Conservation (phyloP, 1,284 basidiomycete species). For the Macrocystidia cucumis region DNA sequence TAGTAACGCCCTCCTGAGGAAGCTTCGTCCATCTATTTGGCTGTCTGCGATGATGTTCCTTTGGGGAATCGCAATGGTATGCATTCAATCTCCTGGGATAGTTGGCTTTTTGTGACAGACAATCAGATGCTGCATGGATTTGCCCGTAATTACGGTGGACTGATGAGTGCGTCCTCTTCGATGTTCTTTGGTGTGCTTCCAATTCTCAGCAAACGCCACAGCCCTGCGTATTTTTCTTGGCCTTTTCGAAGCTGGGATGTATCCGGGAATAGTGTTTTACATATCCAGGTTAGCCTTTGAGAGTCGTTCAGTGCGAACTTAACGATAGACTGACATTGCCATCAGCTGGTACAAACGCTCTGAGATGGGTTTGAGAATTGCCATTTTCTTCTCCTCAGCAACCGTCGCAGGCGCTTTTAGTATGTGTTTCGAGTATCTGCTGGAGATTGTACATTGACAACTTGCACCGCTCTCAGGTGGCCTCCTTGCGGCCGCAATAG, state of each 20-base stretch:
- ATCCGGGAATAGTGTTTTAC: conserved; percentile 50
- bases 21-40: conserved; percentile 52
- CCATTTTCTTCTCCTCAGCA: conserved; percentile 62
- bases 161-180: conserved; percentile 32
- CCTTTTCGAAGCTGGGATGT: conserved; percentile 43
- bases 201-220: conserved; percentile 12
- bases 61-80: conserved; percentile 55
- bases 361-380: conserved; percentile 52
- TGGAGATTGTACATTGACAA: background rate
- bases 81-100: conserved; percentile 9
- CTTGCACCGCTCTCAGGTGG: conserved; percentile 30
- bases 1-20: conserved; percentile 49
- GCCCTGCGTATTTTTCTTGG: conserved; percentile 46
- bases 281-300: conserved; percentile 35
- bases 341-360: conserved; percentile 52
- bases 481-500: conserved; percentile 56
- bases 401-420: conserved; percentile 67
- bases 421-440: conserved; percentile 17
- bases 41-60: conserved; percentile 43
- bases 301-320: no score
- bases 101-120: conserved; percentile 21
- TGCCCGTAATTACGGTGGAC: conserved; percentile 39
- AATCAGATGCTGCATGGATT: conserved; percentile 49
- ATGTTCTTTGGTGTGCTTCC: background rate
- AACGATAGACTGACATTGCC: conserved; percentile 3